Conservation (phyloP, 306 rosid genomes). For the Quercus bicolor region DNA sequence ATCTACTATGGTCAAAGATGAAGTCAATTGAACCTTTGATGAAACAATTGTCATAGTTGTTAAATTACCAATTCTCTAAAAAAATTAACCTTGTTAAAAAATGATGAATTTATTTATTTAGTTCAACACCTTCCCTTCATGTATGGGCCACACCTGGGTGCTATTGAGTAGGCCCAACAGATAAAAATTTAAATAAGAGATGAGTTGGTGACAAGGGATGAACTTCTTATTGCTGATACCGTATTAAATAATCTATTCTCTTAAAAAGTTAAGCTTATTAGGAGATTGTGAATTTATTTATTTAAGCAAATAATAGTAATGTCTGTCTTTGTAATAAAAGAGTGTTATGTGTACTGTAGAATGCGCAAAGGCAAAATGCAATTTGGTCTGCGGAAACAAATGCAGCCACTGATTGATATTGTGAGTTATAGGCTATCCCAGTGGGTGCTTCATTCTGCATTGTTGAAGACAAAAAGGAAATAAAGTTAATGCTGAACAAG, state of each 20-base stretch:
- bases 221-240: too few species aligned
- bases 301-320: conserved; percentile 38
- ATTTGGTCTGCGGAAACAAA: conserved; percentile 66
- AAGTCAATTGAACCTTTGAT: conserved; percentile 89
- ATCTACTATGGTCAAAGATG: conserved; percentile 80
- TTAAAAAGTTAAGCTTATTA: too few species aligned
- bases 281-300: too few species aligned
- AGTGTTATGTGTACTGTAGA: conserved; percentile 88
- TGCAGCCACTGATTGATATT: conserved; percentile 91
- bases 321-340: conserved; percentile 75
- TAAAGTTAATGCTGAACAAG: not conserved
- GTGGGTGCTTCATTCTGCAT: conserved; percentile 91
- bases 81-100: too few species aligned
- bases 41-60: conserved; percentile 30
- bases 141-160: too few species aligned
- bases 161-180: too few species aligned
- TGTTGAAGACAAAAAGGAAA: not conserved
- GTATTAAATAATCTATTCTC: too few species aligned
- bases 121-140: too few species aligned
- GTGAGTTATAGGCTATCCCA: conserved; percentile 82
- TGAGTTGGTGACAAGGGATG: too few species aligned
- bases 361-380: conserved; percentile 82
- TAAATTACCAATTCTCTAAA: too few species aligned
- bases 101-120: too few species aligned
- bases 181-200: too few species aligned